Base-by-base conservation (phyloP, 1,284 basidiomycete genomes). In the Leccinum insigne region DNA sequence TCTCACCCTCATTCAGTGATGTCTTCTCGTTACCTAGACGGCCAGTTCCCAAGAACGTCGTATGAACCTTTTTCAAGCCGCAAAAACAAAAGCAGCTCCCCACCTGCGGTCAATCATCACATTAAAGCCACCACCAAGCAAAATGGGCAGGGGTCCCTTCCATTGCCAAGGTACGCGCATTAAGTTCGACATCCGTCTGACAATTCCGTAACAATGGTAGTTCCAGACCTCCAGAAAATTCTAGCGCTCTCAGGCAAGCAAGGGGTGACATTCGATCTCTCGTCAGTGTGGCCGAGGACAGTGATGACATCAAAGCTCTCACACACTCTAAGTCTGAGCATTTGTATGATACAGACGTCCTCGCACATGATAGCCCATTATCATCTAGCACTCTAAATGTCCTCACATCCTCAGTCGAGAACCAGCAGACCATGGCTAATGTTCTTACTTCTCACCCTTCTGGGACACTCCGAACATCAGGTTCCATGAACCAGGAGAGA, bases 141-240 rank as follows among this genome's bases (percentile, higher is more conserved):
- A 63, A 56, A 44, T 58, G 57, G 57, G 23, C 42, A 40, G 4
- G 14, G 40, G n/a, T 29, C 40, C 16, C 32, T 21, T 23, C 7
- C 49, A 21, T 18, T 29, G 21, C 60, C 42, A 66, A 70, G 64
- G 73, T 76, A 65, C 32, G 18, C 52, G 7, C 21, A n/a, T 5
- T 10, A 16, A 49, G 40, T 61, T 44, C 44, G 29, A 21, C 32
- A 11, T 23, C 14, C 29, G 13, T 60, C 52, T 67, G 58, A 73
- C 47, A 52, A 13, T 60, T 61, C 40, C 35, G 47, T 58, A 47
- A 60, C 7, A 61, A 32, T 14, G 52, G 29, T 38, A 23, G 21
- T 10, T 26, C 11, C 18, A 64, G 62, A 56, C 16, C 38, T 63
- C 29, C 21, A 58, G 62, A 56, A 32, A 35, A 9, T n/a, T 56